These are phyloP conservation scores for Beauveria caledonica DNA, from an alignment of 2,329 filamentous ascomycete genomes.

Conservation along the genomic window DNA sequence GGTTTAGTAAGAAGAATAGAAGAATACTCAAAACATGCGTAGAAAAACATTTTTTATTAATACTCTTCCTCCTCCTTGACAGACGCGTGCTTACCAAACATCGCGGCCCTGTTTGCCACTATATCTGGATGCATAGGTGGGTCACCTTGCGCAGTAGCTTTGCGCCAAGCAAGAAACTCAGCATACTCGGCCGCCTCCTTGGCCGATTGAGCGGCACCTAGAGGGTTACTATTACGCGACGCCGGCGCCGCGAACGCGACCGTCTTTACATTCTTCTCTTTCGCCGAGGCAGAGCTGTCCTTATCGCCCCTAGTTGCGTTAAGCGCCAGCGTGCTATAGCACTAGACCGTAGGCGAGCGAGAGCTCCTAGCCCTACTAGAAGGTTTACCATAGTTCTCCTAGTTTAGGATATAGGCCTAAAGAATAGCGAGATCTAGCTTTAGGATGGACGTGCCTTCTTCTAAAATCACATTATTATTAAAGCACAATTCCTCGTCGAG, in stretches of 20 bases:
- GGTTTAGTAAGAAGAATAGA: too few relatives aligned
- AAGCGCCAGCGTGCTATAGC: background rate
- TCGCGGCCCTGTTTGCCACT: too few relatives aligned
- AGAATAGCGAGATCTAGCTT: background rate
- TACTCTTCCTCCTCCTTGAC: too few relatives aligned
- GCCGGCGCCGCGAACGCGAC: background rate
- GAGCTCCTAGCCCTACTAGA: background rate
- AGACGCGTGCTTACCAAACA: too few relatives aligned
- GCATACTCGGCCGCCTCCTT: too few relatives aligned
- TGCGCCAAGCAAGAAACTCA: too few relatives aligned
- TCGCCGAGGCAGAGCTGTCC: background rate
- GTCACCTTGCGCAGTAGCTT: too few relatives aligned
- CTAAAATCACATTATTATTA: background rate
- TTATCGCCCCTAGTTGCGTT: background rate
- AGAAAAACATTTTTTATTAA: too few relatives aligned
- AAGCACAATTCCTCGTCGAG: background rate
- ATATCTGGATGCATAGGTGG: too few relatives aligned
- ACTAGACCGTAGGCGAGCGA: background rate
- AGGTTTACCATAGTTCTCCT: background rate
- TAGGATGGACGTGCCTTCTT: background rate
- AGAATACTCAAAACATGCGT: too few relatives aligned
- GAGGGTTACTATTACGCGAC: background rate
- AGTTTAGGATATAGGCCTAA: background rate
- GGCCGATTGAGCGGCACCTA: background rate
- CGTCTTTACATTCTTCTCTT: background rate